Conservation (phyloP, 140 eudicot species). For the Cichorium intybus region DNA sequence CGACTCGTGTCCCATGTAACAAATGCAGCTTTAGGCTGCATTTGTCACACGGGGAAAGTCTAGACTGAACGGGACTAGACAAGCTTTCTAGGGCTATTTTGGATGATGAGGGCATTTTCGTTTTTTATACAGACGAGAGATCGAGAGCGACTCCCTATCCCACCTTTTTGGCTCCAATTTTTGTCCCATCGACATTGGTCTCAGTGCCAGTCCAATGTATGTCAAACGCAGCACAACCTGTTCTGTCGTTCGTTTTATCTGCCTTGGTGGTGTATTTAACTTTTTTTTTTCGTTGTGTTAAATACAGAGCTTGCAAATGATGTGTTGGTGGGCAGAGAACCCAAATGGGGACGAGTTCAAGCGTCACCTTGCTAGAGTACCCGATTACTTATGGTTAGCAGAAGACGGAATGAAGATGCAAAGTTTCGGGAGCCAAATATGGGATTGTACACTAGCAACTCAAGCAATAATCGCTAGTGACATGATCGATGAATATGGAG, state of each 20-base stretch:
- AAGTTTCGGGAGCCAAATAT: constrained; percentile 58
- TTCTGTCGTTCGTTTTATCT: too few species aligned
- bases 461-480: constrained; percentile 48
- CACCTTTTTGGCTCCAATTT: not conserved
- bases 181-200: not conserved
- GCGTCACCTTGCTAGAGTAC: constrained; percentile 52
- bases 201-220: not conserved
- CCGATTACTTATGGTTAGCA: constrained; percentile 57
- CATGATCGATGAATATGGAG: constrained; percentile 56
- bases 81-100: not conserved
- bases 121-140: not conserved
- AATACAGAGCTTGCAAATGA: constrained; percentile 48
- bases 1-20: not conserved
- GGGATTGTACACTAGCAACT: constrained; percentile 57
- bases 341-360: constrained; percentile 52
- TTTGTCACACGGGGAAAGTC: not conserved
- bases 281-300: constrained; percentile 1
- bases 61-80: not conserved
- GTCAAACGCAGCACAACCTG: not conserved
- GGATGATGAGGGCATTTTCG: not conserved
- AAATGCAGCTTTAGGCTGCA: not conserved
- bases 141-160: not conserved
- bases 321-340: constrained; percentile 63
- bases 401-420: constrained; percentile 67
- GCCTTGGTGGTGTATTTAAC: not conserved